Base-by-base conservation (phyloP, 2,329 filamentous ascomycete species). In the Fusarium sp. region DNA sequence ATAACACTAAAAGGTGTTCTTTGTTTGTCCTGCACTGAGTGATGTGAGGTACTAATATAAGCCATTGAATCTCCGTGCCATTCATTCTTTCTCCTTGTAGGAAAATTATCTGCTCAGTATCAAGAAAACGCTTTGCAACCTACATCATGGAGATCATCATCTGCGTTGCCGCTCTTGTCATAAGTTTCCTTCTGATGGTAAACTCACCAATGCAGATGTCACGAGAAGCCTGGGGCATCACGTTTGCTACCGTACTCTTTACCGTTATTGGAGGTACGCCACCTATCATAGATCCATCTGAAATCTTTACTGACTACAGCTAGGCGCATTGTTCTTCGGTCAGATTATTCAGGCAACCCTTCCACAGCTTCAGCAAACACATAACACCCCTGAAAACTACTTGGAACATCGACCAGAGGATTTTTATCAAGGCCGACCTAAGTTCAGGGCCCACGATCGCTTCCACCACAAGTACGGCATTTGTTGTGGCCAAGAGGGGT, bases 391-490 rank as follows among this genome's bases (percentile, higher is more conserved):
- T 0, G 20, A n/a, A 8, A 14, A 18, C 20, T 39, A 56, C 22
- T 29, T 45, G 9, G 33, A 39, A 3, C 29, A 39, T 22, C 25
- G 13, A 20, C 25, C n/a, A 12, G 42, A 17, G 25, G 8, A 10
- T 3, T 27, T 42, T 6, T 4, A 22, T 33, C 29, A 18, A 7
- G n/a, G 22, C 11, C 41, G 46, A 22, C 29, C 13, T 20, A 42
- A 44, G 27, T 44, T 67, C 36, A 39, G 27, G 25, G 29, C 20
- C 8, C 5, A 18, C 11, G 52, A 59, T 42, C 47, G 35, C 6
- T 65, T 54, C 29, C 53, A 65, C 17, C 64, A 36, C n/a, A 33
- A 14, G 15, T 39, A 22, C 22, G 65, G 65, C 18, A 20, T 67
- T 25, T 67, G 54, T 18, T 67, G 65, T 22, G n/a, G 25, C 17